phyloP scores from a whole-genome alignment of 2,329 filamentous ascomycete species.

The Fusarium hostae region DNA sequence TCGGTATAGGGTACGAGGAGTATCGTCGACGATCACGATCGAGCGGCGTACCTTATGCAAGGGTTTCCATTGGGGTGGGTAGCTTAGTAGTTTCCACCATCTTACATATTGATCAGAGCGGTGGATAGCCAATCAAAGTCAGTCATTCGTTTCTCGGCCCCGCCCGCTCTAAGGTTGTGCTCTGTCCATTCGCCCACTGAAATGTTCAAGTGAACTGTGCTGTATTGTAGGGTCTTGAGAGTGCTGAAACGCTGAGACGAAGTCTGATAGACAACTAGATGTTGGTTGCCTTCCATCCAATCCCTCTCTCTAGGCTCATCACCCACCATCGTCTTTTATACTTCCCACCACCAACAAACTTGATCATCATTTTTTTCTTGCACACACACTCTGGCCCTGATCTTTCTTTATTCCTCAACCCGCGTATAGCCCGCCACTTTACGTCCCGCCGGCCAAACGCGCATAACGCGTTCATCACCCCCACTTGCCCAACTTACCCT shows the following conservation, averaged over 20 bases:
- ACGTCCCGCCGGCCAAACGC: not conserved
- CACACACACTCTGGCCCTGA: not conserved
- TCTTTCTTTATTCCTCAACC: not conserved
- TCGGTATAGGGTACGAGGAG: not conserved
- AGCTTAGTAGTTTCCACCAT: not conserved
- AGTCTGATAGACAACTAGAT: not conserved
- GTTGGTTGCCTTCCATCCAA: conserved; percentile 5
- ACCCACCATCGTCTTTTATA: conserved; percentile 31
- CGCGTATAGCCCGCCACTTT: not conserved
- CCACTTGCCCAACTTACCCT: conserved; percentile 15
- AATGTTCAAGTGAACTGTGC: not conserved
- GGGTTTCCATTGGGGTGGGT: not conserved
- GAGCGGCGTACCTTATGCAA: not conserved
- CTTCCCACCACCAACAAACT: conserved; percentile 25
- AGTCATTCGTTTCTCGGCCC: conserved; percentile 36
- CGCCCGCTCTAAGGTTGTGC: not conserved
- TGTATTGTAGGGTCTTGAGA: not conserved
- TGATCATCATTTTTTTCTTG: conserved; percentile 1
- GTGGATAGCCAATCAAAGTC: conserved; percentile 38
- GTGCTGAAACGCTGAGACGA: conserved; percentile 1
- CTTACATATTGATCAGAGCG: conserved; percentile 3
- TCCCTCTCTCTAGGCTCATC: conserved; percentile 34
- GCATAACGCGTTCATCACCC: conserved; percentile 20
- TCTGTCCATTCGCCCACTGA: not conserved
- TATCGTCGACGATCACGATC: not conserved